A percentile compares a stretch with the other conserved stretches of the same genome.
phyloP scores from a whole-genome alignment of 2,329 filamentous ascomycete genomes.

The Lecanicillium sp. region DNA sequence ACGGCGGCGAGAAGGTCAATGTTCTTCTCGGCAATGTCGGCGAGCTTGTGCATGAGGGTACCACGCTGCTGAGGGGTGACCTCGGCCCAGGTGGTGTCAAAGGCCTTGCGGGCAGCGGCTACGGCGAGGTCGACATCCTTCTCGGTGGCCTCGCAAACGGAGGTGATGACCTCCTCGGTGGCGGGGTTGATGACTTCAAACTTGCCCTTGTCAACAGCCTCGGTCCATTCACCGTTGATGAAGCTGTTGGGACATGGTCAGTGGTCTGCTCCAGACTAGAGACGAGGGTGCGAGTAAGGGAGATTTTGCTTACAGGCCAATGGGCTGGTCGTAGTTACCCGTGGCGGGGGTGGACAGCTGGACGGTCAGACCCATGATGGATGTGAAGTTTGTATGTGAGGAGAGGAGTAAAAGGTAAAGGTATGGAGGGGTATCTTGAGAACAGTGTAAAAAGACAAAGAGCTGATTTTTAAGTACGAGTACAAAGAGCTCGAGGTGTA shows the following conservation, averaged over 20 bases:
- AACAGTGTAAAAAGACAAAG: constrained; percentile 12
- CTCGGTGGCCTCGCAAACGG: constrained; percentile 77
- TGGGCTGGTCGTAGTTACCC: constrained; percentile 51
- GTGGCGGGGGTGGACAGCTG: constrained; percentile 63
- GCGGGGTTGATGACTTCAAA: constrained; percentile 89
- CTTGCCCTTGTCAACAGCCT: constrained; percentile 73
- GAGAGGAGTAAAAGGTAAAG: not conserved
- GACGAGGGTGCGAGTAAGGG: too few species aligned
- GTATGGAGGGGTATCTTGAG: constrained; percentile 15
- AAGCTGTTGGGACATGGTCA: constrained; percentile 46
- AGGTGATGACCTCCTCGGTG: constrained; percentile 76
- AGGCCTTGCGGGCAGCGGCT: constrained; percentile 75
- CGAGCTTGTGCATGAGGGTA: constrained; percentile 64
- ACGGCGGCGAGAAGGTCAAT: constrained; percentile 67
- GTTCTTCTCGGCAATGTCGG: constrained; percentile 75
- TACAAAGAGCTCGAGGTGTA: constrained; percentile 11
- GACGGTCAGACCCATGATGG: constrained; percentile 41
- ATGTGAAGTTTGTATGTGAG: too few species aligned
- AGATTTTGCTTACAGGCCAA: constrained; percentile 54
- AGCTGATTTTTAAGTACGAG: too few species aligned
- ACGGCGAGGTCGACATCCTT: constrained; percentile 81
- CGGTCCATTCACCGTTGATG: constrained; percentile 89
- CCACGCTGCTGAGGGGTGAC: constrained; percentile 65
- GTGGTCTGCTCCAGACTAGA: constrained; percentile 1
- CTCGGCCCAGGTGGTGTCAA: constrained; percentile 64